Evolutionary conservation across 163 green algal species (phyloP).

Genomic region (Botryococcus braunii): DNA sequence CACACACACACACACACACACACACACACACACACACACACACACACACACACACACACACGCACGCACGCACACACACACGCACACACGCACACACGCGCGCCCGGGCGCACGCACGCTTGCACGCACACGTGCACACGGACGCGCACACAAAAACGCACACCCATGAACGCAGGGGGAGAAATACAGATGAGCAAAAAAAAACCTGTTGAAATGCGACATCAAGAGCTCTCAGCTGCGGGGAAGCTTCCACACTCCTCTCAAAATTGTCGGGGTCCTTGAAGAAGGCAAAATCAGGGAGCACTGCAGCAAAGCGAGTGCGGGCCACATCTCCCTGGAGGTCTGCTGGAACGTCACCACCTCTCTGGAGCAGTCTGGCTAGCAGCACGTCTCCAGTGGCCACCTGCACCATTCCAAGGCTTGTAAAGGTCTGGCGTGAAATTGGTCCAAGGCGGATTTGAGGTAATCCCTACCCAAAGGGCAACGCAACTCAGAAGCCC

Average conservation of each 20-base stretch:
- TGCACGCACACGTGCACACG: not conserved
- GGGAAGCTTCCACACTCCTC: slow-evolving; percentile 6
- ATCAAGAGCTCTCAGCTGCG: slow-evolving; percentile 7
- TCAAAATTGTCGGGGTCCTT: slow-evolving; percentile 4
- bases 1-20: not conserved
- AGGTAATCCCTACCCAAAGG: too few species aligned
- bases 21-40: not conserved
- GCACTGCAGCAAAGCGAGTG: slow-evolving; percentile 5
- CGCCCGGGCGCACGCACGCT: not conserved
- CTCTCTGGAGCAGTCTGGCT: slow-evolving; percentile 7
- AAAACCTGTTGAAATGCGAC: slow-evolving; percentile 10
- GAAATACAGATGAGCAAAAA: not conserved
- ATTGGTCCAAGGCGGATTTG: too few species aligned
- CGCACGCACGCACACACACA: not conserved
- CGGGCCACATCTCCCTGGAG: not conserved
- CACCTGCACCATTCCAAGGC: too few species aligned
- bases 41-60: not conserved
- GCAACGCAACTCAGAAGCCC: too few species aligned
- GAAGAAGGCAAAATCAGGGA: slow-evolving; percentile 17
- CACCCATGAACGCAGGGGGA: not conserved
- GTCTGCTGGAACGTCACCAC: slow-evolving; percentile 1
- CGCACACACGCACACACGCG: not conserved
- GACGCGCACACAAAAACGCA: not conserved
- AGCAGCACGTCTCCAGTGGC: slow-evolving; percentile 5
- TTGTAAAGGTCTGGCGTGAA: too few species aligned